phyloP scores from a whole-genome alignment of 768 basidiomycete genomes.

The Phaeolepiota aurea region DNA sequence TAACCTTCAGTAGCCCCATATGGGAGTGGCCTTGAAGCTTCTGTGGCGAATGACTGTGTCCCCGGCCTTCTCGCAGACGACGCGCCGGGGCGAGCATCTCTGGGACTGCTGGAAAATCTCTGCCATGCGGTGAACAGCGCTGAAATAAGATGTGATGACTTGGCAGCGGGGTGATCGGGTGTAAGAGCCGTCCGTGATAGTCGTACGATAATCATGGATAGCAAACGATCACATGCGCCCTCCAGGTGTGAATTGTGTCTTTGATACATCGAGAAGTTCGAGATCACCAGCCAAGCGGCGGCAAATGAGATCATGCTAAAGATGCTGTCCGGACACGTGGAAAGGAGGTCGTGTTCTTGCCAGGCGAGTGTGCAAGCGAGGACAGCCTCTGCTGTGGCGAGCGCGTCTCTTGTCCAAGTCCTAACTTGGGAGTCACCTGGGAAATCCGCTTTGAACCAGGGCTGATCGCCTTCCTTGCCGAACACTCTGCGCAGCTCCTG shows the following conservation, averaged over 20 bases:
- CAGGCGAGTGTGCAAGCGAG: slow-evolving; percentile 23
- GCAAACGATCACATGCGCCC: slow-evolving; percentile 27
- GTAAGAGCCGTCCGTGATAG: slow-evolving; percentile 23
- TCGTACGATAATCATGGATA: slow-evolving; percentile 24
- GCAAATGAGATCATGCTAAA: slow-evolving; percentile 35
- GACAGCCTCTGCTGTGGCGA: slow-evolving; percentile 27
- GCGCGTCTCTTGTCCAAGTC: slow-evolving; percentile 27
- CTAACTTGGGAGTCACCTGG: slow-evolving; percentile 21
- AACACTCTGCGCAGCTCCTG: slow-evolving; percentile 9
- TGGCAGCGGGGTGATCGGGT: slow-evolving; percentile 30
- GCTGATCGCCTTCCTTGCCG: slow-evolving; percentile 15
- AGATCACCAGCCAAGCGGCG: slow-evolving; percentile 31
- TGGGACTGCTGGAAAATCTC: slow-evolving; percentile 1
- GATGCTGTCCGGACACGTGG: slow-evolving; percentile 31
- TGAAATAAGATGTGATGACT: slow-evolving; percentile 31
- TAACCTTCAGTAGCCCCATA: neutral
- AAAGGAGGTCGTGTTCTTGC: slow-evolving; percentile 23
- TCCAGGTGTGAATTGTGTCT: slow-evolving; percentile 21
- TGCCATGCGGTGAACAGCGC: slow-evolving; percentile 20
- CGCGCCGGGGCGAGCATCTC: neutral
- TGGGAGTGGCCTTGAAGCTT: neutral
- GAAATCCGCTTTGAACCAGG: slow-evolving; percentile 23
- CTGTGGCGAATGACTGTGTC: neutral
- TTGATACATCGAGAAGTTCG: slow-evolving; percentile 32
- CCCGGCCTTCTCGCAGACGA: neutral